phyloP scores from a whole-genome alignment of 768 basidiomycete genomes.

The Tephrocybe sp. region DNA sequence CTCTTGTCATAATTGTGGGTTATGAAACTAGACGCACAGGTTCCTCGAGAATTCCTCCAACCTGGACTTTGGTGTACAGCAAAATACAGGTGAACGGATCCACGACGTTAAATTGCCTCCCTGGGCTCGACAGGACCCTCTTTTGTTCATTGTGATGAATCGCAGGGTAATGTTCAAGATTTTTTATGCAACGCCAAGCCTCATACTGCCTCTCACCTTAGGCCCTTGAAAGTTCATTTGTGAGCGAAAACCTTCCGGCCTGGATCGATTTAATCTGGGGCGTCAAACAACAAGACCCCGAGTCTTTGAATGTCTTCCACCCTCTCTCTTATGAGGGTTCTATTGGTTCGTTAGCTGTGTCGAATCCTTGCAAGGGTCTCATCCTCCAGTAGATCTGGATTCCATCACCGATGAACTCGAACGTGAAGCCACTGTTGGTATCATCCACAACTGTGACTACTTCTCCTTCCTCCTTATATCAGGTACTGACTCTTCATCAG shows the following conservation, averaged over 20 bases:
- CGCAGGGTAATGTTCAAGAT: constrained; percentile 52
- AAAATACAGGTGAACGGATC: constrained; percentile 74
- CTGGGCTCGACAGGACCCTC: constrained; percentile 85
- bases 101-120: constrained; percentile 87
- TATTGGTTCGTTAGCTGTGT: constrained; percentile 49
- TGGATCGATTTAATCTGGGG: constrained; percentile 99
- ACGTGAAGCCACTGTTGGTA: constrained; percentile 89
- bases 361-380: background rate
- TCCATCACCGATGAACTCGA: constrained; percentile 83
- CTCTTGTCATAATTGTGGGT: background rate
- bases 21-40: constrained; percentile 38
- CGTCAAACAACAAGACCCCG: constrained; percentile 76
- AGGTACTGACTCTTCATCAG: constrained; percentile 32
- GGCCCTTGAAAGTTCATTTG: constrained; percentile 88
- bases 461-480: background rate
- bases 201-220: constrained; percentile 24
- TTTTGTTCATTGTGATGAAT: constrained; percentile 79
- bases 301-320: constrained; percentile 84
- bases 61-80: constrained; percentile 77
- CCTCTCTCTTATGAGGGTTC: constrained; percentile 93
- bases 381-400: constrained; percentile 67
- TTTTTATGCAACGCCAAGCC: background rate
- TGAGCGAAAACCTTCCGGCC: constrained; percentile 77
- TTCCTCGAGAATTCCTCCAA: constrained; percentile 82
- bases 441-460: constrained; percentile 88